These are phyloP conservation scores for Pluteus cervinus DNA, from an alignment of 768 basidiomycete genomes.

Conservation along the genomic window DNA sequence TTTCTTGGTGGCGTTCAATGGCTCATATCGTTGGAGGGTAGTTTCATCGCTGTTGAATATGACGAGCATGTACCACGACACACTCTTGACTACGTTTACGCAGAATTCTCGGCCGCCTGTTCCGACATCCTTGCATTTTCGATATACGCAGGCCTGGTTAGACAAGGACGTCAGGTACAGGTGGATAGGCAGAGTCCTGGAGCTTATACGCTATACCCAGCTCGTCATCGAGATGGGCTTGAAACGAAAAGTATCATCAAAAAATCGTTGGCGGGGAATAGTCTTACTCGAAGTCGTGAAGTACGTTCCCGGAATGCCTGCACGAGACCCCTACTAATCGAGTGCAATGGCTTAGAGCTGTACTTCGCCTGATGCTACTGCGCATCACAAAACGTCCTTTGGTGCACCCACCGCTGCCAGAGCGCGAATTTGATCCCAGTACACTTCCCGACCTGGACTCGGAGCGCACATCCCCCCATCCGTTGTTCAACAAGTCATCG, in stretches of 20 bases:
- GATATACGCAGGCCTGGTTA: conserved; percentile 87
- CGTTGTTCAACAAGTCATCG: conserved; percentile 48
- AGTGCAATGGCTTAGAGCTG: conserved; percentile 42
- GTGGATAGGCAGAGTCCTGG: conserved; percentile 70
- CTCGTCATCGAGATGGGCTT: conserved; percentile 88
- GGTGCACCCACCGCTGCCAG: conserved; percentile 73
- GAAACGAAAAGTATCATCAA: conserved; percentile 59
- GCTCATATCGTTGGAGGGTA: conserved; percentile 26
- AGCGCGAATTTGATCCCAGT: conserved; percentile 81
- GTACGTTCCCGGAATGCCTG: conserved; percentile 37
- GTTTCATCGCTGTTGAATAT: conserved; percentile 86
- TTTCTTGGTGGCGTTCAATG: conserved; percentile 5
- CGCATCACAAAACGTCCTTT: conserved; percentile 73
- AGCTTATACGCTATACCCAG: conserved; percentile 75
- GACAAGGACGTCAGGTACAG: conserved; percentile 67
- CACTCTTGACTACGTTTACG: conserved; percentile 67
- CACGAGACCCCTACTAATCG: background rate
- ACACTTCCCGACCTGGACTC: too few relatives aligned
- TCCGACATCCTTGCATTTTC: conserved; percentile 71
- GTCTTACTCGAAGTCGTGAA: conserved; percentile 79
- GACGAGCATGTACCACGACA: conserved; percentile 92
- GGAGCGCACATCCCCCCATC: too few relatives aligned
- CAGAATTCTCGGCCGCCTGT: conserved; percentile 66
- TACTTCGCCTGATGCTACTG: conserved; percentile 69
- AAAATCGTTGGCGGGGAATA: conserved; percentile 70